phyloP scores from a whole-genome alignment of 1,284 basidiomycete species.

The Puccinia triticina region DNA sequence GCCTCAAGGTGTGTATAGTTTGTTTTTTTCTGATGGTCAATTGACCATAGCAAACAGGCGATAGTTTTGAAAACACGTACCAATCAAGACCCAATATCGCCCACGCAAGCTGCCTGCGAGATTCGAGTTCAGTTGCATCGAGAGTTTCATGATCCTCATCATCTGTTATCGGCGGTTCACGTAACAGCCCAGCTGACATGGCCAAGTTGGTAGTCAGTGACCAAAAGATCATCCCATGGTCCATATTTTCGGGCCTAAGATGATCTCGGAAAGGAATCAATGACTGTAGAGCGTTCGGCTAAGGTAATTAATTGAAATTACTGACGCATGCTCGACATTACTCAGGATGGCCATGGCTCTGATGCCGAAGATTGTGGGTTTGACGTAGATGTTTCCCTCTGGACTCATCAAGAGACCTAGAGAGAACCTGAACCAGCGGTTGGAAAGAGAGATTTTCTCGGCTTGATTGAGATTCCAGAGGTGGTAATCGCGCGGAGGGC shows the following conservation, averaged over 20 bases:
- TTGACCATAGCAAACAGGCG: too few species aligned
- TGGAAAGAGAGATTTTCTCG: slow-evolving; percentile 32
- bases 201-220: slow-evolving; percentile 23
- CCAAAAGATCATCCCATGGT: slow-evolving; percentile 50
- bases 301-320: background rate
- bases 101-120: slow-evolving; percentile 39
- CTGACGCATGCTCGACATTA: slow-evolving; percentile 19
- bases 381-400: slow-evolving; percentile 25
- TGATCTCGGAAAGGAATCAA: background rate
- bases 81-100: slow-evolving; percentile 33
- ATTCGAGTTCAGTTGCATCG: slow-evolving; percentile 31
- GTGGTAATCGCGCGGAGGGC: slow-evolving; percentile 4
- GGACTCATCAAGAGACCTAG: slow-evolving; percentile 18
- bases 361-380: slow-evolving; percentile 42
- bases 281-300: background rate
- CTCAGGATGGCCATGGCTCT: slow-evolving; percentile 32
- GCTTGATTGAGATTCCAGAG: slow-evolving; percentile 8
- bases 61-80: slow-evolving; percentile 11
- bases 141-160: slow-evolving; percentile 20
- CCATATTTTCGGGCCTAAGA: slow-evolving; percentile 42
- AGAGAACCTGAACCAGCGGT: slow-evolving; percentile 38
- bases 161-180: slow-evolving; percentile 39
- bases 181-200: slow-evolving; percentile 16
- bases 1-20: background rate
- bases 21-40: background rate